These are phyloP conservation scores for Yamadazyma buinensis DNA, from an alignment of 1,139 yeast genomes.

Conservation along the genomic window DNA sequence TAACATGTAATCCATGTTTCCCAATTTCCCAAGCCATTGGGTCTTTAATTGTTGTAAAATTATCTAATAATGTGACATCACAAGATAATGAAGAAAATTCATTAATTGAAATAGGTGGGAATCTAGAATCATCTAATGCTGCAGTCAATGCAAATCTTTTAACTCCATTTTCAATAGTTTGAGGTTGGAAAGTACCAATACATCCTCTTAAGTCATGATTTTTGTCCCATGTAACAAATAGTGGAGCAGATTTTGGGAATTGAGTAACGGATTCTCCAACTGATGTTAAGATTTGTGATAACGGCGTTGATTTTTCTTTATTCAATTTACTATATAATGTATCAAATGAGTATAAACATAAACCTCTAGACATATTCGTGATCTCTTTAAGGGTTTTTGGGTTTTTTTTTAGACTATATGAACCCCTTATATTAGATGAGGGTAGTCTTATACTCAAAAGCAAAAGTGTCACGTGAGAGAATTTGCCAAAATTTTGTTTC, in stretches of 20 bases:
- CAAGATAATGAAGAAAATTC: conserved; percentile 52
- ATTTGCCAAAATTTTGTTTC: no score
- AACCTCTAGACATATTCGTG: conserved; percentile 28
- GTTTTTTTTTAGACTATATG: no score
- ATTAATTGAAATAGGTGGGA: conserved; percentile 52
- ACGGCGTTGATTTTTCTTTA: conserved; percentile 13
- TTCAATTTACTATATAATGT: conserved; percentile 22
- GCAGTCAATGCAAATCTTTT: conserved; percentile 61
- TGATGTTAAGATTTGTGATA: conserved; percentile 16
- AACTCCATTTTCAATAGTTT: conserved; percentile 53
- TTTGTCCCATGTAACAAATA: conserved; percentile 87
- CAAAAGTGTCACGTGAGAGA: no score
- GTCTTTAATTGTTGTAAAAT: conserved; percentile 50
- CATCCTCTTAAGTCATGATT: conserved; percentile 71
- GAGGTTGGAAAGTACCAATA: conserved; percentile 72
- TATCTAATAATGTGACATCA: conserved; percentile 61
- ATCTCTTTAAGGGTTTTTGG: background rate
- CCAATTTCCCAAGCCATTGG: conserved; percentile 80
- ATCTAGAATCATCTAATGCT: conserved; percentile 73
- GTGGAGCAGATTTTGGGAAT: conserved; percentile 48
- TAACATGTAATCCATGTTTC: conserved; percentile 69
- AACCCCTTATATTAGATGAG: no score
- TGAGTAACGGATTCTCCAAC: conserved; percentile 18
- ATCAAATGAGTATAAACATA: conserved; percentile 40
- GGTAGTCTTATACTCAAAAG: no score